Conservation (phyloP, 176 grass and related monocot genomes). For the Zea luxurians region DNA sequence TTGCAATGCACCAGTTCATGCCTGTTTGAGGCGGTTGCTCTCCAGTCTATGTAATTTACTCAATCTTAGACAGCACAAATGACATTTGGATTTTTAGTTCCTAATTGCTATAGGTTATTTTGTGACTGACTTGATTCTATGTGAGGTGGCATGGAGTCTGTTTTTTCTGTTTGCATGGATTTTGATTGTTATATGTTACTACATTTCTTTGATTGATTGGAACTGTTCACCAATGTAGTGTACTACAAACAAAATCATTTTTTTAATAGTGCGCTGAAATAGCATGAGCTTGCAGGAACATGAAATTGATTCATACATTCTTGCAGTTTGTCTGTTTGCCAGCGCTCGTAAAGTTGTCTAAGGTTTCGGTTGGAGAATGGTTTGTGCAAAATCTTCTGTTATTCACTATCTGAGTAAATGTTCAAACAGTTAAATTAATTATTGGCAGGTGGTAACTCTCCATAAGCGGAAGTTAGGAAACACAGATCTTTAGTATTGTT, state of each 20-base stretch:
- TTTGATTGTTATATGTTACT: not conserved
- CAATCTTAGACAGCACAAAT: not conserved
- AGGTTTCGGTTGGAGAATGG: not conserved
- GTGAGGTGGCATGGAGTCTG: not conserved
- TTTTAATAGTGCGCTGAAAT: not conserved
- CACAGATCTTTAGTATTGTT: not conserved
- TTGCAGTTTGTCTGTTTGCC: not conserved
- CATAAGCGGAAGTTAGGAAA: conserved; percentile 1
- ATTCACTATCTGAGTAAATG: not conserved
- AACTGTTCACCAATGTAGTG: conserved; percentile 10
- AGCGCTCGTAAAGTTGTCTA: not conserved
- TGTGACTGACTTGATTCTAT: conserved; percentile 17
- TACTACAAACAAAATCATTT: not conserved
- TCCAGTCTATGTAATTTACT: not conserved
- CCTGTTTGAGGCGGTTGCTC: not conserved
- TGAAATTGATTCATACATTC: conserved; percentile 11
- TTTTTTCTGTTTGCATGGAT: not conserved
- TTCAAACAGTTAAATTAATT: conserved; percentile 4
- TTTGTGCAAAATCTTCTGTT: conserved; percentile 5
- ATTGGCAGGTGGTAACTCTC: not conserved
- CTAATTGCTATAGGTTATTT: conserved; percentile 1
- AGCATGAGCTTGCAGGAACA: not conserved
- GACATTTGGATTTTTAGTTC: not conserved
- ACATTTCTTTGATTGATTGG: not conserved
- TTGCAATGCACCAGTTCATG: not conserved